A percentile compares a stretch with the other conserved stretches of the same genome.
Evolutionary conservation across 1,284 basidiomycete genomes (phyloP).

Genomic region (Boletus smithii): DNA sequence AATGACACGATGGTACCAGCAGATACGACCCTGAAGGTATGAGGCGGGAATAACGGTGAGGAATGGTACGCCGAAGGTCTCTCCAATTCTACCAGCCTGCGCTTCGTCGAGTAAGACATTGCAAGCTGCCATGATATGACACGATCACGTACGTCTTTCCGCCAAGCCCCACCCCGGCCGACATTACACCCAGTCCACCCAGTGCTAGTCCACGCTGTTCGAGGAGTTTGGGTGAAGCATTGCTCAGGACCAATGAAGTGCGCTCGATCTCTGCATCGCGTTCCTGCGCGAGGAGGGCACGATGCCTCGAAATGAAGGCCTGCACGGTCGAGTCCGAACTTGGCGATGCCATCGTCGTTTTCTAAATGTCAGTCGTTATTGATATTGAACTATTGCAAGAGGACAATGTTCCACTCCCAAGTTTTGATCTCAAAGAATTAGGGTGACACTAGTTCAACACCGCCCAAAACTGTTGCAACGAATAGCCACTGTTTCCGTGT

Average conservation of each 20-base stretch:
- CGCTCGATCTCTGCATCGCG: conserved; percentile 82
- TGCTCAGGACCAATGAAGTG: conserved; percentile 76
- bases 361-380: background rate
- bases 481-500: too few relatives aligned
- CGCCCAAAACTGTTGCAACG: too few relatives aligned
- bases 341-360: conserved; percentile 5
- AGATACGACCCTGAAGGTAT: conserved; percentile 67
- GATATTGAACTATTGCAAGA: too few relatives aligned
- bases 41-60: conserved; percentile 72
- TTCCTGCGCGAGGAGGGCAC: conserved; percentile 66
- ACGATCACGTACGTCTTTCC: conserved; percentile 74
- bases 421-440: too few relatives aligned
- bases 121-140: background rate
- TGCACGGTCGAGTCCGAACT: conserved; percentile 42
- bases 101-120: conserved; percentile 28
- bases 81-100: conserved; percentile 82
- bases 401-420: too few relatives aligned
- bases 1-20: background rate
- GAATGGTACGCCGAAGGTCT: conserved; percentile 79
- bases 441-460: too few relatives aligned
- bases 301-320: conserved; percentile 72
- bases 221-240: conserved; percentile 79
- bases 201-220: conserved; percentile 86
- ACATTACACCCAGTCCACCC: conserved; percentile 66
- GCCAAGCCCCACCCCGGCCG: conserved; percentile 78